Conservation (phyloP, 352 stramenopile species). For the Lagenidium giganteum region DNA sequence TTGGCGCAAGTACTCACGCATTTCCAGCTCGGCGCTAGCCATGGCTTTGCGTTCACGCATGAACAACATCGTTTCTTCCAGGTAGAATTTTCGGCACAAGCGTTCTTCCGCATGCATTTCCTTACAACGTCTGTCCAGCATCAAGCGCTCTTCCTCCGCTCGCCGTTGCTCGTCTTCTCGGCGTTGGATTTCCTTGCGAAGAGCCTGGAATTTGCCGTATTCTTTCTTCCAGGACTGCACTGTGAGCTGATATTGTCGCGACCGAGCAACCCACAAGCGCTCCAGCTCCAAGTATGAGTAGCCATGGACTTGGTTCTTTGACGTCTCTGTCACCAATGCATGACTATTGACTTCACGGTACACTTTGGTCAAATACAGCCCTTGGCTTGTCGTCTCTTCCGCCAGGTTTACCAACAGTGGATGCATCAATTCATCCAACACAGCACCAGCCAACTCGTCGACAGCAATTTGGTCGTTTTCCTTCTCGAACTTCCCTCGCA, state of each 20-base stretch:
- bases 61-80: constrained; percentile 51
- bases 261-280: constrained; percentile 36
- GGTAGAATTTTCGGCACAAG: constrained; percentile 52
- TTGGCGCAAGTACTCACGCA: constrained; percentile 59
- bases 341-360: constrained; percentile 4
- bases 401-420: constrained; percentile 22
- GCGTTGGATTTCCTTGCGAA: constrained; percentile 43
- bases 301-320: not conserved
- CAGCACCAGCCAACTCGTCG: constrained; percentile 10
- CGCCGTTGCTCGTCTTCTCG: constrained; percentile 45
- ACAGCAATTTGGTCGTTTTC: constrained; percentile 28
- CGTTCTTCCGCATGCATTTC: constrained; percentile 72
- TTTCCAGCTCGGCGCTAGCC: constrained; percentile 56
- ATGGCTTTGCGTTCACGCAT: constrained; percentile 65
- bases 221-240: constrained; percentile 38
- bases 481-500: constrained; percentile 21
- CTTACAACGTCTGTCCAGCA: constrained; percentile 33
- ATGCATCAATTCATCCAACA: constrained; percentile 21
- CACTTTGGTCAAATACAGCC: not conserved
- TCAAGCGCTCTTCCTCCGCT: constrained; percentile 40
- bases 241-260: constrained; percentile 28
- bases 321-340: not conserved
- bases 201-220: constrained; percentile 29
- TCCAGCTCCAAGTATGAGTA: constrained; percentile 21
- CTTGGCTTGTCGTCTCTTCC: constrained; percentile 18